Conservation (phyloP, 768 basidiomycete genomes). For the Lentinula boryana region DNA sequence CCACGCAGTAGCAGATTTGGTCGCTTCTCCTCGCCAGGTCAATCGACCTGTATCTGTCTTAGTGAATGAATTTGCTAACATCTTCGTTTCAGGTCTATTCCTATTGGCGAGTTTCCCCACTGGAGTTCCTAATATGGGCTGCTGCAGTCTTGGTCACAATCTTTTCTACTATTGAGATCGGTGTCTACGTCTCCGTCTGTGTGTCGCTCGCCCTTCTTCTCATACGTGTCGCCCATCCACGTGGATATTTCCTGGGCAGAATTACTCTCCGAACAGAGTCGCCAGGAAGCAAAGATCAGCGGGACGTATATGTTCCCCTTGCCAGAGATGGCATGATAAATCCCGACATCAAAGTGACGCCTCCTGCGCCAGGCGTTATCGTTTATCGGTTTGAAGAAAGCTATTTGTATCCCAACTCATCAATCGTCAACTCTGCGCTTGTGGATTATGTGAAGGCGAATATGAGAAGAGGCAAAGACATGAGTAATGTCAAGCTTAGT, state of each 20-base stretch:
- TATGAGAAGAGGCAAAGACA: conserved; percentile 73
- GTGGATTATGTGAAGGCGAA: conserved; percentile 77
- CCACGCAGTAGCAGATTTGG: conserved; percentile 84
- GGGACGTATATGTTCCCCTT: conserved; percentile 85
- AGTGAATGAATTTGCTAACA: neutral
- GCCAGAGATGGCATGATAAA: conserved; percentile 55
- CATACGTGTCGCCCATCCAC: conserved; percentile 81
- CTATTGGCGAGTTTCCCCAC: conserved; percentile 91
- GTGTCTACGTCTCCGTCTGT: conserved; percentile 84
- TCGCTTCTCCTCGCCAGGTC: conserved; percentile 71
- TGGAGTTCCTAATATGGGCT: conserved; percentile 86
- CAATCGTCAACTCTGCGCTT: conserved; percentile 60
- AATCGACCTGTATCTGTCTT: conserved; percentile 3
- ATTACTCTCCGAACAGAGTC: conserved; percentile 51
- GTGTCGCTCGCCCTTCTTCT: conserved; percentile 77
- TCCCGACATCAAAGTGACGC: conserved; percentile 61
- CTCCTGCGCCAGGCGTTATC: conserved; percentile 82
- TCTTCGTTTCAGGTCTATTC: conserved; percentile 52
- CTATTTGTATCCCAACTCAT: conserved; percentile 79
- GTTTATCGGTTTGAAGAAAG: conserved; percentile 92
- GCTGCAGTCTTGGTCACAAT: conserved; percentile 87
- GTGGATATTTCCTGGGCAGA: conserved; percentile 87
- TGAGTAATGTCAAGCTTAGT: conserved; percentile 50
- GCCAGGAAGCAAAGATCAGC: conserved; percentile 29
- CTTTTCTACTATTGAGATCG: conserved; percentile 92